A percentile compares a stretch with the other conserved stretches of the same genome.
Conservation (phyloP, 768 basidiomycete species). For the Boletellus ananas region DNA sequence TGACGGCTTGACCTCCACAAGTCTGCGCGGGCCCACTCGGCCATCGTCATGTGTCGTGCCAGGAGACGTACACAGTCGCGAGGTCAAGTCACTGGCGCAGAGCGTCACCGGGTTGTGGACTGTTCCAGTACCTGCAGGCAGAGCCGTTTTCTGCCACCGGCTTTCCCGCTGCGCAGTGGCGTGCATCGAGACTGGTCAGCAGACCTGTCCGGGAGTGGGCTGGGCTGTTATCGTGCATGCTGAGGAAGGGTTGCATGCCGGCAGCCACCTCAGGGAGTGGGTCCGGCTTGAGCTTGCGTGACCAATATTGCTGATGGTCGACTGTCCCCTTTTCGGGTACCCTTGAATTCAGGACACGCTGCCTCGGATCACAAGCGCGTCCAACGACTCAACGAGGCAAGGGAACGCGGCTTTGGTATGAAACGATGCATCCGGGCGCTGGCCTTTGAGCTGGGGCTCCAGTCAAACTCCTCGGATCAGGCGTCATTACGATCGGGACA, state of each 20-base stretch:
- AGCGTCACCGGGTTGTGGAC: neutral
- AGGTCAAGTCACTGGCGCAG: conserved; percentile 2
- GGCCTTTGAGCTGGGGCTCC: too few relatives aligned
- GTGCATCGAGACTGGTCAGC: neutral
- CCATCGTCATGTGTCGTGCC: neutral
- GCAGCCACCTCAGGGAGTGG: neutral
- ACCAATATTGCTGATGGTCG: neutral
- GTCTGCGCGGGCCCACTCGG: neutral
- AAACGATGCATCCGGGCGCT: neutral
- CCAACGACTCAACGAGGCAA: conserved; percentile 3
- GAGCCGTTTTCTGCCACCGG: neutral
- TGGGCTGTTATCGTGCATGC: neutral
- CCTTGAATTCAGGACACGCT: conserved; percentile 4
- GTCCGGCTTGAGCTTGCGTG: neutral
- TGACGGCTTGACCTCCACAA: neutral
- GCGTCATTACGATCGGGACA: neutral
- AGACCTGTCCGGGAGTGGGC: too few relatives aligned
- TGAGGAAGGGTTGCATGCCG: neutral
- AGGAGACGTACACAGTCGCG: neutral
- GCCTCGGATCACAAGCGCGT: conserved; percentile 10
- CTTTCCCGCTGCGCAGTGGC: neutral
- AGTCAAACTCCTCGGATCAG: conserved; percentile 18
- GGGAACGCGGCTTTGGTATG: conserved; percentile 1
- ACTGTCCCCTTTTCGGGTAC: conserved; percentile 1
- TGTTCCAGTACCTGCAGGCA: neutral